Conservation (phyloP, 2,329 filamentous ascomycete genomes). For the Cladophialophora yegresii region DNA sequence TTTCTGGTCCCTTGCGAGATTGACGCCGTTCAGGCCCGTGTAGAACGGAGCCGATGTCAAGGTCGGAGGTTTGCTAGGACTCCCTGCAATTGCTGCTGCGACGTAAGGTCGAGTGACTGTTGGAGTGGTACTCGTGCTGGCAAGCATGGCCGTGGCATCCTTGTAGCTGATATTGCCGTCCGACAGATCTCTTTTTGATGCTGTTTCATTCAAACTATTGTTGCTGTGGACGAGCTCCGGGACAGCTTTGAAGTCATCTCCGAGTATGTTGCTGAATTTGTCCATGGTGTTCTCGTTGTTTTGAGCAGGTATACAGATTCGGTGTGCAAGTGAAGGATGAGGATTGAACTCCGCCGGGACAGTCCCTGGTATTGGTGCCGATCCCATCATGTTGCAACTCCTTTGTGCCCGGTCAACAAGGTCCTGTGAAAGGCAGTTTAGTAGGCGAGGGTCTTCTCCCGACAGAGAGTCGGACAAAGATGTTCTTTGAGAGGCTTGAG, state of each 20-base stretch:
- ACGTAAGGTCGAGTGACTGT: neutral
- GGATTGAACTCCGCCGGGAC: neutral
- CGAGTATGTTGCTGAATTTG: constrained; percentile 9
- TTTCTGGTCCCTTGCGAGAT: constrained; percentile 33
- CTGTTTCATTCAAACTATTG: neutral
- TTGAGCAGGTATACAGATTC: neutral
- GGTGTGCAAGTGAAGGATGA: neutral
- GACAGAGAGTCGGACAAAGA: constrained; percentile 8
- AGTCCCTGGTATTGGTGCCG: neutral
- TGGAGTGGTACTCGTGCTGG: neutral
- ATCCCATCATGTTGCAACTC: no score
- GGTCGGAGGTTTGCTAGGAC: constrained; percentile 37
- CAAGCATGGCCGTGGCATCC: neutral
- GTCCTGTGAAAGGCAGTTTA: neutral
- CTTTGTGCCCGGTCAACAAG: constrained; percentile 16
- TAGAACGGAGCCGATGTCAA: constrained; percentile 66
- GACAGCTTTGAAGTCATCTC: constrained; percentile 17
- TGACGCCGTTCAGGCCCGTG: constrained; percentile 36
- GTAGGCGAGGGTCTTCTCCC: neutral
- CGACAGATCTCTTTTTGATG: constrained; percentile 9
- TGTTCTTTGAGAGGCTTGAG: neutral
- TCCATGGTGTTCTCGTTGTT: constrained; percentile 13
- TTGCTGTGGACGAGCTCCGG: neutral
- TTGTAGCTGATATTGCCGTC: constrained; percentile 18
- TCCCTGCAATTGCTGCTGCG: constrained; percentile 1